phyloP scores from a whole-genome alignment of 177 flowering plant genomes.

The Telopea speciosissima region DNA sequence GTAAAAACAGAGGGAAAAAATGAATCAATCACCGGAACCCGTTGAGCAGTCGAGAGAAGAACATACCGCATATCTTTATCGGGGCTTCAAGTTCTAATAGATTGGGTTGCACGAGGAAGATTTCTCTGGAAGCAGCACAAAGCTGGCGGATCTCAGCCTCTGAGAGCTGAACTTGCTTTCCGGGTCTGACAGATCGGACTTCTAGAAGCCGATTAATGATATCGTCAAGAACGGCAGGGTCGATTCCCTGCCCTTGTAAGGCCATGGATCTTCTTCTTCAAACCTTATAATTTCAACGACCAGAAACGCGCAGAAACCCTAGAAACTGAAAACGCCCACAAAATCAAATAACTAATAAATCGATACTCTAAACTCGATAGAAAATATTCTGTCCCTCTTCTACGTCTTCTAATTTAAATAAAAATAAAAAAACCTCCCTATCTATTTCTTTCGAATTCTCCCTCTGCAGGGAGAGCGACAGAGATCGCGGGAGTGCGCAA shows the following conservation, averaged over 20 bases:
- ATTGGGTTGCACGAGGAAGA: conserved; percentile 69
- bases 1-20: no score
- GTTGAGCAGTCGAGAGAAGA: background rate
- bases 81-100: conserved; percentile 82
- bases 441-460: no score
- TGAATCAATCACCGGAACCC: no score
- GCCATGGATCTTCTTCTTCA: conserved; percentile 17
- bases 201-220: conserved; percentile 60
- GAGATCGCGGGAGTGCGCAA: no score
- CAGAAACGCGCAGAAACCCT: no score
- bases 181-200: conserved; percentile 40
- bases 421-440: no score
- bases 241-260: conserved; percentile 29
- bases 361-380: no score
- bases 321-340: background rate
- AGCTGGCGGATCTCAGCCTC: conserved; percentile 71
- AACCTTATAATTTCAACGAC: no score
- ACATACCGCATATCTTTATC: conserved; percentile 82
- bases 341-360: no score
- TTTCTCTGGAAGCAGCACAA: conserved; percentile 45
- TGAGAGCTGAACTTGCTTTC: conserved; percentile 65
- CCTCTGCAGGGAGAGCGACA: no score
- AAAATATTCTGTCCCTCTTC: no score
- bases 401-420: no score
- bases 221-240: conserved; percentile 52